Percentiles rank a stretch among this genome's conserved stretches.
Conservation (phyloP, 441 rosid genomes). For the Erysimum cheiri region DNA sequence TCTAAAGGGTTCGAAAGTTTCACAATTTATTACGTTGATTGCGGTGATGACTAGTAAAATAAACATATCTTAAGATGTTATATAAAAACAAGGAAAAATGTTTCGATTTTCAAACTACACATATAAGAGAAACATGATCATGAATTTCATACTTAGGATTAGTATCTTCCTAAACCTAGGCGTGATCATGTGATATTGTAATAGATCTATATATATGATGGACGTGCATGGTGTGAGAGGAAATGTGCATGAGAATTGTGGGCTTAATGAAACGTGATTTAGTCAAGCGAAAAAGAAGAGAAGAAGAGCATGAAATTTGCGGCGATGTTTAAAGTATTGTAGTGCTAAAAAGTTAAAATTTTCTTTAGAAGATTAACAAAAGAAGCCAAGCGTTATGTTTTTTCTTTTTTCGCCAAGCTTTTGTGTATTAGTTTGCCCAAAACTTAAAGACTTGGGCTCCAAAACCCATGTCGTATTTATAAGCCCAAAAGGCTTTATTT, state of each 20-base stretch:
- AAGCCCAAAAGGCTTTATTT: conserved; percentile 21
- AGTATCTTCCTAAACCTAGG: conserved; percentile 3
- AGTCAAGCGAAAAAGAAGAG: conserved; percentile 20
- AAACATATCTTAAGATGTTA: background rate
- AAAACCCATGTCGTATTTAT: background rate
- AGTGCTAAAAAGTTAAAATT: background rate
- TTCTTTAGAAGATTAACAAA: background rate
- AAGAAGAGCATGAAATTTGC: conserved; percentile 24
- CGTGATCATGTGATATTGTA: conserved; percentile 1
- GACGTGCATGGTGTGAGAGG: conserved; percentile 31
- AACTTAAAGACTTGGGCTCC: background rate
- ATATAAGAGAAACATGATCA: background rate
- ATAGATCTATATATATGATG: background rate
- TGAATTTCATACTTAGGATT: background rate
- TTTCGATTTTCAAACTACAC: background rate
- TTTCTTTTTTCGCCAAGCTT: background rate
- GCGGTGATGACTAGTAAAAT: background rate
- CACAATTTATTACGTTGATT: background rate
- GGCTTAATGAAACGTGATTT: conserved; percentile 33
- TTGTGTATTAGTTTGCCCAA: background rate
- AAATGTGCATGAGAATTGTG: conserved; percentile 33
- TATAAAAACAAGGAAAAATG: background rate
- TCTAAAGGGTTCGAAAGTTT: conserved; percentile 2
- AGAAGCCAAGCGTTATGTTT: conserved; percentile 7
- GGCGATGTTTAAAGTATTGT: background rate